Base-by-base conservation (phyloP, 169 alveolate genomes). In the Plasmodium adleri region DNA sequence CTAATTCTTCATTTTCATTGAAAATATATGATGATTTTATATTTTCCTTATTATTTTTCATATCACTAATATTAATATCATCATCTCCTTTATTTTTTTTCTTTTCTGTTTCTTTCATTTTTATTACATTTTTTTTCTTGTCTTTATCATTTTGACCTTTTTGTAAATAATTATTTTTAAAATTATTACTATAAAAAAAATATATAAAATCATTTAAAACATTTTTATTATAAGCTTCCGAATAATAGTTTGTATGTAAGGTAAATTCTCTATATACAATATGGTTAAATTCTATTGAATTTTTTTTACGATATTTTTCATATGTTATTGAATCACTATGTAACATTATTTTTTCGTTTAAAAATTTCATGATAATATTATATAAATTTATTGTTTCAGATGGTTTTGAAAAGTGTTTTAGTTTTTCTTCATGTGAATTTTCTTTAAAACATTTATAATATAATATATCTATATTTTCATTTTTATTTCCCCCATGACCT, bases 331-430 rank as follows among this genome's bases (percentile, higher is more conserved):
- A 78, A 39, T 78, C 89, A 78, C 50, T 63, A 17, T 50, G 50
- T 13, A 78, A 10, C 43, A 78, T 45, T 13, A 52, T 15, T 24
- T 52, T n/a, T 12, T 78, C 52, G 15, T 56, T 45, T 47, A 78
- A 56, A 20, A 71, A 78, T 5, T 50, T 78, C 7, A 66, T 28
- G 24, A 78, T 63, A 15, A 78, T 7, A 50, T 78, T 78, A 45
- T 78, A 78, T 9, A 78, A 70, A 60, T 78, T 78, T 8, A 78
- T 78, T 24, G 89, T 78, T 52, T 78, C 89, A 26, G 89, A 78
- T 22, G 75, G 78, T 10, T 67, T 63, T 15, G 89, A 78, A 32
- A 3, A 26, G 5, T 43, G 10, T 8, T 64, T 39, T 22, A 45
- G 24, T 1, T 5, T 28, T 17, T 59, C 70, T n/a, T 39, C 45